These are phyloP conservation scores for Incumbomyces delicatus DNA, from an alignment of 2,329 filamentous ascomycete genomes.

Conservation along the genomic window DNA sequence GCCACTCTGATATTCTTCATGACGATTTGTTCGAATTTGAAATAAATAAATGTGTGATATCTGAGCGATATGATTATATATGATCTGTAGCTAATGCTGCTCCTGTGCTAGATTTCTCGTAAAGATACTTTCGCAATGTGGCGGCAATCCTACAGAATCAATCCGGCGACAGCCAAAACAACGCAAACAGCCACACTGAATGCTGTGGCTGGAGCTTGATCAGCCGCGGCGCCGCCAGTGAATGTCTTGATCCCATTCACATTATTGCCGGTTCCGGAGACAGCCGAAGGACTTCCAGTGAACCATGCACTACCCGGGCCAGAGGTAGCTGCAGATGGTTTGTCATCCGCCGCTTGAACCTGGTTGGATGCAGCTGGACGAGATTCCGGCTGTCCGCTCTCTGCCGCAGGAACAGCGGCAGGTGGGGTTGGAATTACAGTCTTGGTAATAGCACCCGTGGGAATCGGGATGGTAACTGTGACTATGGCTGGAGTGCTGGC, in stretches of 20 bases:
- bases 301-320: background rate
- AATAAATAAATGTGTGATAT: too few species aligned
- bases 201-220: slow-evolving; percentile 12
- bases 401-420: background rate
- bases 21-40: too few species aligned
- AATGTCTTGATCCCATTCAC: slow-evolving; percentile 9
- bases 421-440: slow-evolving; percentile 1
- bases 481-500: slow-evolving; percentile 8
- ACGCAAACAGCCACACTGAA: slow-evolving; percentile 15
- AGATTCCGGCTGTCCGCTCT: background rate
- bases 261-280: background rate
- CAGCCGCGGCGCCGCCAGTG: slow-evolving; percentile 14
- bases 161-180: slow-evolving; percentile 12
- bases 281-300: slow-evolving; percentile 1
- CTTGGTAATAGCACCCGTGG: slow-evolving; percentile 6
- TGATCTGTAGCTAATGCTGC: background rate
- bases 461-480: slow-evolving; percentile 10
- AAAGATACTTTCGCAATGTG: background rate
- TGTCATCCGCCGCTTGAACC: background rate
- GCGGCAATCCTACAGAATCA: slow-evolving; percentile 12
- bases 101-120: background rate
- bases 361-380: background rate
- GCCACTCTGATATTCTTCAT: too few species aligned
- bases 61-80: background rate
- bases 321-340: slow-evolving; percentile 4